A percentile compares a stretch with the other conserved stretches of the same genome.
These are phyloP conservation scores for Chiua sp. DNA, from an alignment of 1,284 basidiomycete genomes.

Conservation along the genomic window DNA sequence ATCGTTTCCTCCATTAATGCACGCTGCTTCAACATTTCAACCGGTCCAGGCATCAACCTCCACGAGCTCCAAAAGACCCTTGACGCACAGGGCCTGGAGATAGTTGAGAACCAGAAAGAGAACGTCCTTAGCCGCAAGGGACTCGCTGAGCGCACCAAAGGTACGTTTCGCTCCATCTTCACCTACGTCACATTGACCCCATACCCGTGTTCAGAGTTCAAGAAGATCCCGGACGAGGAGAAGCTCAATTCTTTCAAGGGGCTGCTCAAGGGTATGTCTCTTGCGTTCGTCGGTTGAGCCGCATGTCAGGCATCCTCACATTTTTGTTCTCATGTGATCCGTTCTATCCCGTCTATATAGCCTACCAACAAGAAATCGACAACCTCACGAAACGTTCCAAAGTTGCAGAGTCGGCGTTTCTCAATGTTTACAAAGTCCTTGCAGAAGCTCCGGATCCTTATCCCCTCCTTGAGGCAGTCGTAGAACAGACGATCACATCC, in stretches of 20 bases:
- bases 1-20: background rate
- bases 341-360: slow-evolving; percentile 43
- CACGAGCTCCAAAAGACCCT: slow-evolving; percentile 91
- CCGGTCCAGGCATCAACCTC: slow-evolving; percentile 78
- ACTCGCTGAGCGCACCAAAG: slow-evolving; percentile 92
- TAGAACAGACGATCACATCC: slow-evolving; percentile 90
- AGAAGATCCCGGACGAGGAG: slow-evolving; percentile 87
- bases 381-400: slow-evolving; percentile 92
- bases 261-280: slow-evolving; percentile 74
- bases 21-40: background rate
- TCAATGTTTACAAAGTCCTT: slow-evolving; percentile 92
- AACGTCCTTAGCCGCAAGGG: slow-evolving; percentile 92
- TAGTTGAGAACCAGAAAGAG: slow-evolving; percentile 98
- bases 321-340: background rate
- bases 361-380: slow-evolving; percentile 98
- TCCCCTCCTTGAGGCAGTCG: slow-evolving; percentile 91
- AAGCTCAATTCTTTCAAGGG: slow-evolving; percentile 87
- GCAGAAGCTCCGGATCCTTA: slow-evolving; percentile 97
- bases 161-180: slow-evolving; percentile 44
- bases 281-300: background rate
- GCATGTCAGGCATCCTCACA: background rate
- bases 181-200: background rate
- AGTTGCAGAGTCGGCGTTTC: slow-evolving; percentile 90
- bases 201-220: slow-evolving; percentile 73
- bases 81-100: slow-evolving; percentile 88